These are phyloP conservation scores for Acanthamoeba pearcei DNA, from an alignment of 208 protist species.

Conservation along the genomic window DNA sequence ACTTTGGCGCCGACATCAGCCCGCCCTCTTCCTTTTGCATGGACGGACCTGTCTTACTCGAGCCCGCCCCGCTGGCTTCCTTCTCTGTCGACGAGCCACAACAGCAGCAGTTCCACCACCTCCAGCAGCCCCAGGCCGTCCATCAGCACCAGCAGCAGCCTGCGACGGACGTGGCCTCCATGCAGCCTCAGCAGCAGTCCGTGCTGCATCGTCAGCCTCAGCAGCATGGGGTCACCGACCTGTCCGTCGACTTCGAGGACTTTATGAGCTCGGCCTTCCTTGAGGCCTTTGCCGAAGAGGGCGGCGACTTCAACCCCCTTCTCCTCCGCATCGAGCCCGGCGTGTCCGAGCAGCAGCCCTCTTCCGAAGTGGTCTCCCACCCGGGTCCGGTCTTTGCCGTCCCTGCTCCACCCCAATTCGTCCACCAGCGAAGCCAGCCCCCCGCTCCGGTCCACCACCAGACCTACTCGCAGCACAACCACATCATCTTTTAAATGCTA, in stretches of 20 bases:
- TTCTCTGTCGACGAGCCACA: not conserved
- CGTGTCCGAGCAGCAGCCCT: not conserved
- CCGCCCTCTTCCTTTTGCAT: not conserved
- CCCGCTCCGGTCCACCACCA: not conserved
- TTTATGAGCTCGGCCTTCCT: slow-evolving; percentile 46
- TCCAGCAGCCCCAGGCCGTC: not conserved
- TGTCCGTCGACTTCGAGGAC: slow-evolving; percentile 27
- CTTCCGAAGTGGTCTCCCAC: too few relatives aligned
- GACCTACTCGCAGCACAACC: not conserved
- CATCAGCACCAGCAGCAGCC: not conserved
- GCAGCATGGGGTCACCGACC: not conserved
- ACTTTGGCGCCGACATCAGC: slow-evolving; percentile 38
- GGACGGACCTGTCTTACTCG: slow-evolving; percentile 2
- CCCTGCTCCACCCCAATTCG: not conserved
- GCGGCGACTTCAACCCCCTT: not conserved
- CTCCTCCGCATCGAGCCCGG: not conserved
- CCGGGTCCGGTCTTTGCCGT: not conserved
- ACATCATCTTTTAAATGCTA: too few relatives aligned
- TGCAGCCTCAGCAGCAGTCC: not conserved
- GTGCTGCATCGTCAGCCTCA: too few relatives aligned
- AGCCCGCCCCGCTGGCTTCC: not conserved
- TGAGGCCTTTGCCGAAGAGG: not conserved
- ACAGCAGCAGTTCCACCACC: not conserved
- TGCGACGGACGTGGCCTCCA: too few relatives aligned
- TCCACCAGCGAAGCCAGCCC: not conserved